phyloP scores from a whole-genome alignment of 2,329 filamentous ascomycete genomes.

The Hypomyces rosellus region DNA sequence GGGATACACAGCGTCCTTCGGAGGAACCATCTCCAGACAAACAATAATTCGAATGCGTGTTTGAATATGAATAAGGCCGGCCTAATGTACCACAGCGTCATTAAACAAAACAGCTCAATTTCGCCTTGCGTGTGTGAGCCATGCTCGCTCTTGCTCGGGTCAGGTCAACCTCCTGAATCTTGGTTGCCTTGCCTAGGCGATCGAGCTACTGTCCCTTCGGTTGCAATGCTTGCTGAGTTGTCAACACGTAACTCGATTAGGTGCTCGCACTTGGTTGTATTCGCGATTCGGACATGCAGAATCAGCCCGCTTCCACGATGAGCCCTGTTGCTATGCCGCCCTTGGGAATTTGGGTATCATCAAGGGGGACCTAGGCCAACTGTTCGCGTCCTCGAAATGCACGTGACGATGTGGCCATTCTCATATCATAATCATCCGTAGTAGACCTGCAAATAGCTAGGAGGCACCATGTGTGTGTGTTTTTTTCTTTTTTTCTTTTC shows the following conservation, averaged over 20 bases:
- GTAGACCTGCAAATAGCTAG: not conserved
- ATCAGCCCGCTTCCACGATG: not conserved
- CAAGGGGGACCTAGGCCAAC: not conserved
- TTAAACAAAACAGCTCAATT: not conserved
- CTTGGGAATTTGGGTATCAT: constrained; percentile 5
- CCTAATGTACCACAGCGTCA: too few relatives aligned
- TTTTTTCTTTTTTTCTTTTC: not conserved
- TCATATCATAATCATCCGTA: not conserved
- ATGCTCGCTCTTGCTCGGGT: not conserved
- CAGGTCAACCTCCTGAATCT: not conserved
- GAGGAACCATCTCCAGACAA: too few relatives aligned
- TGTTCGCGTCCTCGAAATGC: not conserved
- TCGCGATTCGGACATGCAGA: not conserved
- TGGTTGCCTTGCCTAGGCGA: not conserved
- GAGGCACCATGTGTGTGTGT: not conserved
- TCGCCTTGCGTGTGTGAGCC: not conserved
- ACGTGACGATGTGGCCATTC: constrained; percentile 1
- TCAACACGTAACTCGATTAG: not conserved
- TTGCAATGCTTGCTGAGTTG: constrained; percentile 2
- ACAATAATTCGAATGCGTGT: too few relatives aligned
- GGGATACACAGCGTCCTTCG: too few relatives aligned
- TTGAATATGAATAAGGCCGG: too few relatives aligned
- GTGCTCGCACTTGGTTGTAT: too few relatives aligned
- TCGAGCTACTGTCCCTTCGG: not conserved
- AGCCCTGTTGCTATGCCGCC: constrained; percentile 1